Evolutionary conservation across 805 yeast species (phyloP).

Genomic region (Saccharomyces paradoxus): DNA sequence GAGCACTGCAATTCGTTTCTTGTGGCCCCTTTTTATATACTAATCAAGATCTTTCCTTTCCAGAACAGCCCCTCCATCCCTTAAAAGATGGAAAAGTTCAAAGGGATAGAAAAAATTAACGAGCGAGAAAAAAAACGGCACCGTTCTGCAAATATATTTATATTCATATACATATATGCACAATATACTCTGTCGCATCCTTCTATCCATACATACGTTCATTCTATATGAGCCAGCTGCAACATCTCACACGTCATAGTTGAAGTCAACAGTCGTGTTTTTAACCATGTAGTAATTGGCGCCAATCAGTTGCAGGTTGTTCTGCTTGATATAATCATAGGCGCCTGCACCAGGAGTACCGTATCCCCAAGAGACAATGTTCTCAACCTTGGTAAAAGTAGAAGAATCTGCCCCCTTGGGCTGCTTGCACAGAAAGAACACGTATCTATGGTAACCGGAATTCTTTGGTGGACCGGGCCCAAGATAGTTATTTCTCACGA

Average conservation of each 20-base stretch:
- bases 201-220: not conserved
- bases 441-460: slow-evolving; percentile 77
- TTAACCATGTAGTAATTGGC: slow-evolving; percentile 71
- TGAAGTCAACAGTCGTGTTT: slow-evolving; percentile 39
- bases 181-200: too few species aligned
- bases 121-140: slow-evolving; percentile 26
- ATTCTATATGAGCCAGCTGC: not conserved
- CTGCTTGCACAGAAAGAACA: slow-evolving; percentile 62
- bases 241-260: not conserved
- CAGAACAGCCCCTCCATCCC: not conserved
- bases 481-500: slow-evolving; percentile 43
- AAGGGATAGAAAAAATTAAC: not conserved
- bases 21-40: not conserved
- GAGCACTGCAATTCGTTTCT: not conserved
- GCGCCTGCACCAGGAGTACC: slow-evolving; percentile 68
- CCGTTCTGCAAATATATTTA: not conserved
- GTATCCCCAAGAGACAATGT: slow-evolving; percentile 57
- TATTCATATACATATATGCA: not conserved
- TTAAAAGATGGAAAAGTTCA: not conserved
- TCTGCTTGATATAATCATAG: slow-evolving; percentile 53
- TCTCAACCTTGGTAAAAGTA: slow-evolving; percentile 1
- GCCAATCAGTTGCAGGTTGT: slow-evolving; percentile 51
- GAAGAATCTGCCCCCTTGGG: slow-evolving; percentile 26
- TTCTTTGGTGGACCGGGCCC: slow-evolving; percentile 83
- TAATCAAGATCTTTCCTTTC: not conserved